These are phyloP conservation scores for Pyrenochaeta sp. DNA, from an alignment of 2,329 filamentous ascomycete species.

Conservation along the genomic window DNA sequence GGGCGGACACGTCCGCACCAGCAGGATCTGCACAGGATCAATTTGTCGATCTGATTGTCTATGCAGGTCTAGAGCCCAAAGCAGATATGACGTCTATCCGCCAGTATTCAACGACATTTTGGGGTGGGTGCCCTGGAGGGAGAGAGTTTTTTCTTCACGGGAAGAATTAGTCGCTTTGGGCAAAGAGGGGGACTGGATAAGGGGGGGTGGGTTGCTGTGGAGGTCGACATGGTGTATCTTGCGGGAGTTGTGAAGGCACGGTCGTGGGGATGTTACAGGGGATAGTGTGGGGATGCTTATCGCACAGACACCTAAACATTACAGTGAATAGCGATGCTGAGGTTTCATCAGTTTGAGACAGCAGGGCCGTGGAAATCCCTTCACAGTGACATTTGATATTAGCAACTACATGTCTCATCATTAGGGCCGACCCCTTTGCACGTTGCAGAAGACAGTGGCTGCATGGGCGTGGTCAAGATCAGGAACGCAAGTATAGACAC, in stretches of 20 bases:
- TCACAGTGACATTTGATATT: neutral
- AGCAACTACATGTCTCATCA: conserved; percentile 2
- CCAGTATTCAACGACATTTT: conserved; percentile 7
- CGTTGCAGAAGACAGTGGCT: neutral
- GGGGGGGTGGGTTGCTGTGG: conserved; percentile 8
- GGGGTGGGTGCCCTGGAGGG: conserved; percentile 1
- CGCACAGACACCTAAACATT: conserved; percentile 7
- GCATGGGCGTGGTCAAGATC: neutral
- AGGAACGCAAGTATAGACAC: neutral
- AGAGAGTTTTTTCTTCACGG: conserved; percentile 10
- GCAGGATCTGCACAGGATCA: conserved; percentile 15
- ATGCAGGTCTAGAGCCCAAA: conserved; percentile 22
- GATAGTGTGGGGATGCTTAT: conserved; percentile 22
- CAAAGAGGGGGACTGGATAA: conserved; percentile 6
- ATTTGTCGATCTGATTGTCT: conserved; percentile 28
- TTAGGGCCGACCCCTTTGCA: neutral
- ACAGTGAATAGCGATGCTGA: neutral
- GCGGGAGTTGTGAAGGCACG: conserved; percentile 9
- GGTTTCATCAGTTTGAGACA: neutral
- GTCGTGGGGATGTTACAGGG: conserved; percentile 24
- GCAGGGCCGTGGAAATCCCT: neutral
- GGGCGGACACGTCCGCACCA: neutral
- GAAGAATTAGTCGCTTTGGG: conserved; percentile 12
- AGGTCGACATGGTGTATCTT: conserved; percentile 2
- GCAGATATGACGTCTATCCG: conserved; percentile 23